Percentiles rank a stretch among this genome's conserved stretches.
These are phyloP conservation scores for Staphylotrichum tortipilum DNA, from an alignment of 495 filamentous ascomycete species.

Conservation along the genomic window DNA sequence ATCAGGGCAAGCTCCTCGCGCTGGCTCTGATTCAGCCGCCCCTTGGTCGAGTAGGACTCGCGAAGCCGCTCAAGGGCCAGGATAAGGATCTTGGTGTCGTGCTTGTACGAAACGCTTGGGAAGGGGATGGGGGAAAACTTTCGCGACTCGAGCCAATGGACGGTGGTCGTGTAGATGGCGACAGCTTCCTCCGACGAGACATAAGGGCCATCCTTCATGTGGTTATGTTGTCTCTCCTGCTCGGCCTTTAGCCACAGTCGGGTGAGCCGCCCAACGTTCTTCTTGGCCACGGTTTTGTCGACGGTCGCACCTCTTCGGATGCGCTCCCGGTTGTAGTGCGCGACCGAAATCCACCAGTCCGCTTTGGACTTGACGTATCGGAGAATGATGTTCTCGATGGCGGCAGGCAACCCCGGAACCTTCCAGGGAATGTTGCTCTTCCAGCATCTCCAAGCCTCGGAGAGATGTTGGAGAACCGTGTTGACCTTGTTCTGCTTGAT, in stretches of 20 bases:
- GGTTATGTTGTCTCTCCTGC: constrained; percentile 98
- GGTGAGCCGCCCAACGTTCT: constrained; percentile 93
- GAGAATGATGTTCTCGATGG: constrained; percentile 97
- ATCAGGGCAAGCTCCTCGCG: constrained; percentile 95
- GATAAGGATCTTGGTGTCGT: constrained; percentile 98
- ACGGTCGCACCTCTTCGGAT: constrained; percentile 94
- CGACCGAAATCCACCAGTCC: constrained; percentile 99
- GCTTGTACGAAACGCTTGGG: constrained; percentile 98
- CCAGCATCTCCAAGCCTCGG: constrained; percentile 98
- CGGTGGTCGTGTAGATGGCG: constrained; percentile 96
- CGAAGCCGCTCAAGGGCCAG: constrained; percentile 88
- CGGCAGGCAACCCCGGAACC: constrained; percentile 88
- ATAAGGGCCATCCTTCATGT: constrained; percentile 98
- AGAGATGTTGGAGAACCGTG: constrained; percentile 92
- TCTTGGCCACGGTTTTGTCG: constrained; percentile 98
- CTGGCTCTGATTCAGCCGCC: constrained; percentile 93
- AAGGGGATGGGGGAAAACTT: constrained; percentile 99
- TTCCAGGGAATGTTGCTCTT: constrained; percentile 99
- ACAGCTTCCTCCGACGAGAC: constrained; percentile 98
- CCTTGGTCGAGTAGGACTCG: constrained; percentile 97
- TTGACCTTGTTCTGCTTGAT: constrained; percentile 99
- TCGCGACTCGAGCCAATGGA: constrained; percentile 96
- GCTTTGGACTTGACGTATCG: constrained; percentile 98
- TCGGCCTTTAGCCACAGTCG: constrained; percentile 97
- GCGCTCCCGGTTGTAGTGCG: constrained; percentile 96